Base-by-base conservation (phyloP, 164 flowering plant genomes). In the Dillenia suffruticosa region DNA sequence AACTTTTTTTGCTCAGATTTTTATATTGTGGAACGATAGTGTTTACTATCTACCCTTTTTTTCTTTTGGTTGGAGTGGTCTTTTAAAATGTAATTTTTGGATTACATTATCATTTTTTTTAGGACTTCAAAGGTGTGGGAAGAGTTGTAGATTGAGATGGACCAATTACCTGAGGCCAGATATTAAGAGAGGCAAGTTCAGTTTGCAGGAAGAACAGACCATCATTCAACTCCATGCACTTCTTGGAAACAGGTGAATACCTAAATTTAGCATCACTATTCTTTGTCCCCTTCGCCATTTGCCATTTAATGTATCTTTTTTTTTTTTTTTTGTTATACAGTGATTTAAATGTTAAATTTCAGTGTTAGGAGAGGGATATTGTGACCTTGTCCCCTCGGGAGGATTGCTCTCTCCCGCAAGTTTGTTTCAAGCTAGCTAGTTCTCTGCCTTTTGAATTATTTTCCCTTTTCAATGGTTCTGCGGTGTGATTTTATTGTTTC, bases 171-270 rank as follows among this genome's bases (percentile, higher is more conserved):
- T 74, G 24, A 66, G 77, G 22, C 77, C 77, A 1, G 77, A 70
- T 46, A 74, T 74, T 32, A 74, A 74, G 59, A 62, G 77, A 51
- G 77, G 77, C 17, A 66, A 65, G 32, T 68, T 70, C 54, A 74
- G 63, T 22, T 59, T 68, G 49, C 69, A 75, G 45, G 78, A 75
- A 62, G 78, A 75, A 44, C 75, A 75, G 51, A 72, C 72, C 65
- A 75, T 75, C 54, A 75, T 75, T 54, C 74, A 72, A 58, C 78
- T 75, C 54, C 78, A 75, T 56, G 75, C 75, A 43, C 70, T 68
- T 51, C 67, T 74, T 14, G 78, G 78, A 44, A 75, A 74, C 67
- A 67, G 74, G 74, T 56, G 32, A 19, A 10, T 15, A 12, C 48
- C 16, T 51, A 10, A 9, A 47, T 12, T 52, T 17, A 59, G 24